Evolutionary conservation across 345 rosid genomes (phyloP).

Genomic region (Eutrema yunnanense): DNA sequence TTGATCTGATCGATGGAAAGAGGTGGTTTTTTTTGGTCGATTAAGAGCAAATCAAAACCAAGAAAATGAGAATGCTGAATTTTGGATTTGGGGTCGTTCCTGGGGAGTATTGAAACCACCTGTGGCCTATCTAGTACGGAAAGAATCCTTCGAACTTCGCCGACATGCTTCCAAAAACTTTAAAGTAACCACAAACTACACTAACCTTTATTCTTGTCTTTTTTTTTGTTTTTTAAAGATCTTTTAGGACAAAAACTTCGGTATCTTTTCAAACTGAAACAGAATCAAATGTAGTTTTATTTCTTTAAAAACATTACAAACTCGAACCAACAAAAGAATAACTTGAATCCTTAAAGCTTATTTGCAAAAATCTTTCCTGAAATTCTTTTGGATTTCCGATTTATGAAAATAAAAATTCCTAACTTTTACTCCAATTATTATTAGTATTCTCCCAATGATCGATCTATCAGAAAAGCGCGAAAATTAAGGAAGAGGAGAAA

Average conservation of each 20-base stretch:
- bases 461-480: conserved; percentile 20
- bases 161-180: conserved; percentile 30
- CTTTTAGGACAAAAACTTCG: not conserved
- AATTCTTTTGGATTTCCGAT: not conserved
- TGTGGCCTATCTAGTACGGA: conserved; percentile 30
- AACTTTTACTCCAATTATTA: not conserved
- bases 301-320: not conserved
- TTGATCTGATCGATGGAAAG: conserved; percentile 7
- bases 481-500: too few relatives aligned
- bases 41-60: not conserved
- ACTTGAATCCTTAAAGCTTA: not conserved
- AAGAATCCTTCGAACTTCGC: conserved; percentile 26
- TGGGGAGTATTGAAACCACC: conserved; percentile 20
- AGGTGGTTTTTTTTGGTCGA: too few relatives aligned
- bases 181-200: not conserved
- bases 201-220: not conserved
- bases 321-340: not conserved
- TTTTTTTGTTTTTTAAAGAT: not conserved
- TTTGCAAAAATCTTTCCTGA: not conserved
- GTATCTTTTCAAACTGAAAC: not conserved
- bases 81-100: not conserved
- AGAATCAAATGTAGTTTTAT: not conserved
- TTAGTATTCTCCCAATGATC: not conserved
- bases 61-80: not conserved
- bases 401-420: not conserved